These are phyloP conservation scores for Saturnispora diversa DNA, from an alignment of 805 yeast species.

Conservation along the genomic window DNA sequence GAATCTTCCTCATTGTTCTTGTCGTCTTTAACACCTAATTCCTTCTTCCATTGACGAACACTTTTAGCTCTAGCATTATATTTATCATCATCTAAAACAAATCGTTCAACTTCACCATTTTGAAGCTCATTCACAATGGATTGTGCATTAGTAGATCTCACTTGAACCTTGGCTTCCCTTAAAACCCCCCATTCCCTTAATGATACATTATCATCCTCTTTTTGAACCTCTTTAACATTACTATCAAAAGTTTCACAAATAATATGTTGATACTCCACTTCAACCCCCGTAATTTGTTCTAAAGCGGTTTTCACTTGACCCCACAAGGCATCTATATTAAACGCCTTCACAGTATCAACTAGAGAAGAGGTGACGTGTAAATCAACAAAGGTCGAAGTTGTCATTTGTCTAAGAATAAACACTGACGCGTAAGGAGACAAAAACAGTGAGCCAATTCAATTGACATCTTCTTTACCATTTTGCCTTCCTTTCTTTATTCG, in stretches of 20 bases:
- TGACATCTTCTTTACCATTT: no score
- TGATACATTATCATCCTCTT: not conserved
- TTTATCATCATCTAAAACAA: constrained; percentile 47
- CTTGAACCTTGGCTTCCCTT: not conserved
- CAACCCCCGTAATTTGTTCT: constrained; percentile 69
- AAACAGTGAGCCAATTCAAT: no score
- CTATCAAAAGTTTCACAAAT: not conserved
- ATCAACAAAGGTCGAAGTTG: not conserved
- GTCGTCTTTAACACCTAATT: constrained; percentile 63
- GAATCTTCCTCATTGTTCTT: no score
- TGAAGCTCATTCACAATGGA: constrained; percentile 2
- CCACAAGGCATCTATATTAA: constrained; percentile 56
- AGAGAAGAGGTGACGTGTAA: constrained; percentile 1
- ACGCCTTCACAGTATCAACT: constrained; percentile 40
- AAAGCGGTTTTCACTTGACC: constrained; percentile 43
- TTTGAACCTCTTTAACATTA: not conserved
- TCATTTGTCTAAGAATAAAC: not conserved
- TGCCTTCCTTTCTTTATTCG: not conserved
- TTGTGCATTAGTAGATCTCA: not conserved
- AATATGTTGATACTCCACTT: constrained; percentile 41
- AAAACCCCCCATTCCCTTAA: not conserved
- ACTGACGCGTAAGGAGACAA: not conserved
- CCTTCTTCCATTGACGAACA: constrained; percentile 70
- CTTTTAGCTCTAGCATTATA: constrained; percentile 55
- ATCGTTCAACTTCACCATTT: constrained; percentile 7